phyloP scores from a whole-genome alignment of 2,329 filamentous ascomycete genomes.

The Penicillium glabrum region DNA sequence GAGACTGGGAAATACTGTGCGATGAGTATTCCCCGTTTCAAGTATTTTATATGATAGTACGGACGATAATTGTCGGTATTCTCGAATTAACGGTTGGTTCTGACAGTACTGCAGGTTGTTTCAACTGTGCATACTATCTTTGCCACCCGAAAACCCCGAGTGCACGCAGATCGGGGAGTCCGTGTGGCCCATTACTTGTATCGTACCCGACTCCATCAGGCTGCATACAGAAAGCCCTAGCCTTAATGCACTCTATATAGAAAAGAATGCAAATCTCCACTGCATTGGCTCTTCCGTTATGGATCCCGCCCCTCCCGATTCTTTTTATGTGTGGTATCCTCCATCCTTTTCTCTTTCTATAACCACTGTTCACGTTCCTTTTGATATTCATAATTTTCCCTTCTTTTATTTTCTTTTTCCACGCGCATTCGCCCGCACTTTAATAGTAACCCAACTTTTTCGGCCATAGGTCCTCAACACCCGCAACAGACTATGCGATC shows the following conservation, averaged over 20 bases:
- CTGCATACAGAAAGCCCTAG: conserved; percentile 17
- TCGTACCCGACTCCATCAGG: conserved; percentile 10
- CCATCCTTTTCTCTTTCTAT: conserved; percentile 17
- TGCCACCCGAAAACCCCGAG: conserved; percentile 8
- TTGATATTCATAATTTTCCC: conserved; percentile 22
- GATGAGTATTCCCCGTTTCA: conserved; percentile 7
- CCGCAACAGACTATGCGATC: conserved; percentile 16
- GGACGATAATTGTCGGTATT: not conserved
- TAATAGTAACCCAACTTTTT: conserved; percentile 24
- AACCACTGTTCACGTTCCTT: conserved; percentile 19
- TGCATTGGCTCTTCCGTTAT: conserved; percentile 12
- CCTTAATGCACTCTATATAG: not conserved
- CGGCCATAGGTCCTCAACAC: not conserved
- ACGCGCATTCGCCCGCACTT: conserved; percentile 37
- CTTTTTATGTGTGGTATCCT: conserved; percentile 16
- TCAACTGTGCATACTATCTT: conserved; percentile 10
- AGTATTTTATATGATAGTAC: not conserved
- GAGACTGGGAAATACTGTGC: conserved; percentile 16
- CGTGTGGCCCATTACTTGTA: conserved; percentile 13
- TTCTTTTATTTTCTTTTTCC: conserved; percentile 22
- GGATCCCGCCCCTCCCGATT: conserved; percentile 14
- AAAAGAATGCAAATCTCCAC: conserved; percentile 15
- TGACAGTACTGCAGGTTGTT: not conserved
- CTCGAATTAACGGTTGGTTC: not conserved
- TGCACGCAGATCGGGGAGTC: conserved; percentile 18